Evolutionary conservation across 2,329 filamentous ascomycete species (phyloP).

Genomic region (Penicillium carneum): DNA sequence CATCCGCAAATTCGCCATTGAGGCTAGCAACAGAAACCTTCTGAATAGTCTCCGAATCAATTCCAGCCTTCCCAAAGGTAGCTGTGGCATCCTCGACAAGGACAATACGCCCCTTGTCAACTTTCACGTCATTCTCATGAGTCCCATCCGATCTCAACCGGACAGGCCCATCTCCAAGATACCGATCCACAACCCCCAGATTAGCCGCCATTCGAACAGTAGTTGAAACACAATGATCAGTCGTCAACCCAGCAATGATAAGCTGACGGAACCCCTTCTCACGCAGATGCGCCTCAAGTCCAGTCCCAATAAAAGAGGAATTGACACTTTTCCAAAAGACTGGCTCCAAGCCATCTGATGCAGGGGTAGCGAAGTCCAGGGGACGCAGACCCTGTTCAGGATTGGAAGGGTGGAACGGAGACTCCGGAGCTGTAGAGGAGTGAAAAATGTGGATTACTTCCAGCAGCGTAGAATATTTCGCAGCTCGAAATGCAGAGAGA

Average conservation of each 20-base stretch:
- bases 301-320: conserved; percentile 57
- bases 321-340: conserved; percentile 57
- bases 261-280: conserved; percentile 48
- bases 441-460: conserved; percentile 58
- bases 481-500: conserved; percentile 46
- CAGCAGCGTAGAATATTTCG: conserved; percentile 29
- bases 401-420: conserved; percentile 48
- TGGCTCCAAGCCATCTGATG: conserved; percentile 45
- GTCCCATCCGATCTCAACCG: conserved; percentile 31
- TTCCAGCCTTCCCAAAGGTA: conserved; percentile 53
- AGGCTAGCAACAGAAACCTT: conserved; percentile 55
- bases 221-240: conserved; percentile 61
- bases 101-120: conserved; percentile 48
- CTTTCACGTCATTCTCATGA: conserved; percentile 29
- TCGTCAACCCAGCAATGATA: conserved; percentile 55
- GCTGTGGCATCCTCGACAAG: conserved; percentile 58
- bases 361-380: conserved; percentile 42
- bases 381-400: conserved; percentile 39
- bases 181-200: conserved; percentile 51
- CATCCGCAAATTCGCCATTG: conserved; percentile 56
- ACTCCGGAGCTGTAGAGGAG: conserved; percentile 47
- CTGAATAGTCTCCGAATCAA: conserved; percentile 58
- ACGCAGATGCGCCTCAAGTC: conserved; percentile 50
- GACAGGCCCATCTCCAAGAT: conserved; percentile 26
- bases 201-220: conserved; percentile 59